phyloP scores from a whole-genome alignment of 176 grass and related monocot genomes.

The Avena eriantha region DNA sequence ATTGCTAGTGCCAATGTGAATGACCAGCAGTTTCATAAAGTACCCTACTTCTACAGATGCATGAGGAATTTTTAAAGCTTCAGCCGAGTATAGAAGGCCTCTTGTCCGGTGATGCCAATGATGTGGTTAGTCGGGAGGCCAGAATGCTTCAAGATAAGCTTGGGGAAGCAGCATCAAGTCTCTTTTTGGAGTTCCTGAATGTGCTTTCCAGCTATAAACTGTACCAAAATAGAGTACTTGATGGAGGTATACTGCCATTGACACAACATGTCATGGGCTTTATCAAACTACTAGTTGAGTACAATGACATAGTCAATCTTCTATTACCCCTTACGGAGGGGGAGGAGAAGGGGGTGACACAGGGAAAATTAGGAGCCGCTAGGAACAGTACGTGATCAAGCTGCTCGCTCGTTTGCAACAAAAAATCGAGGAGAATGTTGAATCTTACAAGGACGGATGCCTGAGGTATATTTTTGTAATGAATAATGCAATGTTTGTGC shows the following conservation, averaged over 20 bases:
- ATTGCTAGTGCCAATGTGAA: background rate
- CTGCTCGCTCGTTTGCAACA: slow-evolving; percentile 17
- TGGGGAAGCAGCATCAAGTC: background rate
- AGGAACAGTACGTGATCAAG: background rate
- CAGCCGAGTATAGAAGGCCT: background rate
- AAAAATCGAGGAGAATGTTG: slow-evolving; percentile 21
- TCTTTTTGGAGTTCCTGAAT: slow-evolving; percentile 26
- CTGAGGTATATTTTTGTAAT: slow-evolving; percentile 46
- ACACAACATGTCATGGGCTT: slow-evolving; percentile 8
- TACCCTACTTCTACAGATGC: slow-evolving; percentile 32
- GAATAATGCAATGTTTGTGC: slow-evolving; percentile 46
- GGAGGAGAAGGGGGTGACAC: background rate
- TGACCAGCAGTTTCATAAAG: background rate
- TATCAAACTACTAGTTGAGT: slow-evolving; percentile 4
- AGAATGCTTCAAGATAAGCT: background rate
- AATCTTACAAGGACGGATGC: slow-evolving; percentile 31
- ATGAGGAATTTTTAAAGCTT: slow-evolving; percentile 27
- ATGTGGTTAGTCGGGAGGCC: slow-evolving; percentile 18
- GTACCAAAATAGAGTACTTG: background rate
- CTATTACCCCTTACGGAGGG: slow-evolving; percentile 1
- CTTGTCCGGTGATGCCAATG: slow-evolving; percentile 15
- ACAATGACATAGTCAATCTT: slow-evolving; percentile 22
- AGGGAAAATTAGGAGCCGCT: background rate
- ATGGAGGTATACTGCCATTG: slow-evolving; percentile 38
- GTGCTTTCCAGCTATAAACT: background rate